A percentile compares a stretch with the other conserved stretches of the same genome.
These are phyloP conservation scores for Tephrocybe sp. DNA, from an alignment of 768 basidiomycete genomes.

Conservation along the genomic window DNA sequence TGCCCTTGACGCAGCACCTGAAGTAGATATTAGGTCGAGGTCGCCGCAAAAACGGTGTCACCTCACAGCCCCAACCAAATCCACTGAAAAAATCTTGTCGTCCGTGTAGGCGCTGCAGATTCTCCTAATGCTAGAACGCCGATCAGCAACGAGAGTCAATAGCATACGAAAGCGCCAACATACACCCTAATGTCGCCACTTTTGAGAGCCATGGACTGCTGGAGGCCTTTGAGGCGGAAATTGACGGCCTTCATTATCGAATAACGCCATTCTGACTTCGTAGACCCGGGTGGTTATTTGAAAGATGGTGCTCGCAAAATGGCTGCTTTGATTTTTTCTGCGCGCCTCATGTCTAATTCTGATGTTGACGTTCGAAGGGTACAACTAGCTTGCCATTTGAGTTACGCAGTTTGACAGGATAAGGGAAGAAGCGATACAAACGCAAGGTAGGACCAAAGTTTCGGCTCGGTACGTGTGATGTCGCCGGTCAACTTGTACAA, in stretches of 20 bases:
- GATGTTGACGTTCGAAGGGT: no score
- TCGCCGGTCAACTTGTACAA: conserved; percentile 41
- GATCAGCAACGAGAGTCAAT: neutral
- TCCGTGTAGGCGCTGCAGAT: conserved; percentile 51
- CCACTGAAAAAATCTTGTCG: conserved; percentile 52
- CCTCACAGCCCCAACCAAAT: conserved; percentile 62
- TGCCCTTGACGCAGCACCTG: conserved; percentile 57
- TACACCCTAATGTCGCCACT: neutral
- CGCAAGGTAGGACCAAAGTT: conserved; percentile 29
- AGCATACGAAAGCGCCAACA: neutral
- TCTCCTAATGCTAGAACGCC: conserved; percentile 20
- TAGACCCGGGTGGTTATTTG: neutral
- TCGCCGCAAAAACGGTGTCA: no score
- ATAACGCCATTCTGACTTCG: neutral
- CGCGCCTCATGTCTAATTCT: no score
- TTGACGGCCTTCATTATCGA: neutral
- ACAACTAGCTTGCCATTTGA: neutral
- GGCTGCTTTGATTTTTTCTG: no score
- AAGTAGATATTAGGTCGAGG: neutral
- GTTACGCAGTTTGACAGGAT: neutral
- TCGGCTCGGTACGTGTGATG: conserved; percentile 25
- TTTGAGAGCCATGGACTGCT: neutral
- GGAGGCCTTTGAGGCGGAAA: neutral
- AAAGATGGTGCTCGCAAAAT: neutral
- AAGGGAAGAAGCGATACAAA: neutral